A percentile compares a stretch with the other conserved stretches of the same genome.
phyloP scores from a whole-genome alignment of 495 filamentous ascomycete genomes.

The Recurvomyces mirabilis region DNA sequence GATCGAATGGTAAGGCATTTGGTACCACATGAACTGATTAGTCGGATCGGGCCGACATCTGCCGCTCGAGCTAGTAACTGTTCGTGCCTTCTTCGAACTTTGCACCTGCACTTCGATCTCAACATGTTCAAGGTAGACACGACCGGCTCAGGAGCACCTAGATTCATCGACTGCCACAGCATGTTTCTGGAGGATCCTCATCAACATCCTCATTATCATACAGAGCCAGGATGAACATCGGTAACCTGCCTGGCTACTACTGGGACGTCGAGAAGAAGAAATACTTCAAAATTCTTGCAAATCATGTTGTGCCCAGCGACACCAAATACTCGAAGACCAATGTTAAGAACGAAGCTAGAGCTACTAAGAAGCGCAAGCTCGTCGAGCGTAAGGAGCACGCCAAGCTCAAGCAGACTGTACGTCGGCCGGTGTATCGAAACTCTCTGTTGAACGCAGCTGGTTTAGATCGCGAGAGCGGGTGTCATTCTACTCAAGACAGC shows the following conservation, averaged over 20 bases:
- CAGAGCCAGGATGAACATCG: slow-evolving; percentile 22
- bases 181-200: too few relatives aligned
- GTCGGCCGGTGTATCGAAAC: background rate
- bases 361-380: slow-evolving; percentile 16
- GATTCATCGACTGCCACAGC: too few relatives aligned
- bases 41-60: too few relatives aligned
- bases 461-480: slow-evolving; percentile 9
- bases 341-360: slow-evolving; percentile 33
- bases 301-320: slow-evolving; percentile 36
- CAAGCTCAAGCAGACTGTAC: slow-evolving; percentile 6
- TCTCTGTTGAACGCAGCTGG: background rate
- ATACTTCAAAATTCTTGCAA: slow-evolving; percentile 45
- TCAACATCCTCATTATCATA: too few relatives aligned
- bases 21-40: too few relatives aligned
- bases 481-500: background rate
- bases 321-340: slow-evolving; percentile 39
- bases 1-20: too few relatives aligned
- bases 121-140: too few relatives aligned
- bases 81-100: too few relatives aligned
- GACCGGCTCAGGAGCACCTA: too few relatives aligned
- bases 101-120: too few relatives aligned
- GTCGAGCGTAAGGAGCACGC: background rate
- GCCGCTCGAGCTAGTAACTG: too few relatives aligned
- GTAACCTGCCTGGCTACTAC: slow-evolving; percentile 39
- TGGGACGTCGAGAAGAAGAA: slow-evolving; percentile 45